phyloP scores from a whole-genome alignment of 257 asterid genomes.

The Echium plantagineum region DNA sequence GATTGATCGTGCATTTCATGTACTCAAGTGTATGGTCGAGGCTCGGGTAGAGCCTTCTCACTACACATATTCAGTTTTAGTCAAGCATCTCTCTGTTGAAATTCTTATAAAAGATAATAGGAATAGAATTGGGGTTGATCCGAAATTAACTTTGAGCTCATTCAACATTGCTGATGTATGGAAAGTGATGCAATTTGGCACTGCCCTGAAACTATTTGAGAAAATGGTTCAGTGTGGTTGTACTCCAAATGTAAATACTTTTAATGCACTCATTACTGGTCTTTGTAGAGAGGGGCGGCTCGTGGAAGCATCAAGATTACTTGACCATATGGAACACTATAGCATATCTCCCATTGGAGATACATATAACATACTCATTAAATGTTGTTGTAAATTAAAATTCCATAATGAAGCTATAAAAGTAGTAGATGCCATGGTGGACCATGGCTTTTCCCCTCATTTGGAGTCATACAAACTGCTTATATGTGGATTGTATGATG shows the following conservation, averaged over 20 bases:
- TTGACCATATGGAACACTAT: conserved; percentile 37
- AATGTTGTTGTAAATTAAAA: conserved; percentile 49
- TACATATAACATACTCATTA: conserved; percentile 31
- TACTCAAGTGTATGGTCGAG: conserved; percentile 43
- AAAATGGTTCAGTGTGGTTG: conserved; percentile 48
- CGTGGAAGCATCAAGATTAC: conserved; percentile 39
- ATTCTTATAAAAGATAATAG: conserved; percentile 16
- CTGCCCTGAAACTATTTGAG: conserved; percentile 39
- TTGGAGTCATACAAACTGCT: conserved; percentile 41
- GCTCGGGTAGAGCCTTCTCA: conserved; percentile 56
- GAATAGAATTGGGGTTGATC: conserved; percentile 10
- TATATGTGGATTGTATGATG: conserved; percentile 50
- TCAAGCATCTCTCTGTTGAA: conserved; percentile 51
- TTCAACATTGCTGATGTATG: conserved; percentile 59
- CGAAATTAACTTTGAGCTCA: conserved; percentile 6
- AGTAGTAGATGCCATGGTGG: conserved; percentile 37
- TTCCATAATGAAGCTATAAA: conserved; percentile 36
- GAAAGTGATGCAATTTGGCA: conserved; percentile 49
- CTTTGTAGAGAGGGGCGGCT: conserved; percentile 57
- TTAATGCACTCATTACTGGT: conserved; percentile 37
- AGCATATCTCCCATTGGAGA: conserved; percentile 40
- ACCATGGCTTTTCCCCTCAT: conserved; percentile 35
- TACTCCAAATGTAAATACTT: conserved; percentile 37
- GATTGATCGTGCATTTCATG: conserved; percentile 35
- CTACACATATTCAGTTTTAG: conserved; percentile 48